Conservation (phyloP, 1,284 basidiomycete species). For the Ceratobasidium sp. region DNA sequence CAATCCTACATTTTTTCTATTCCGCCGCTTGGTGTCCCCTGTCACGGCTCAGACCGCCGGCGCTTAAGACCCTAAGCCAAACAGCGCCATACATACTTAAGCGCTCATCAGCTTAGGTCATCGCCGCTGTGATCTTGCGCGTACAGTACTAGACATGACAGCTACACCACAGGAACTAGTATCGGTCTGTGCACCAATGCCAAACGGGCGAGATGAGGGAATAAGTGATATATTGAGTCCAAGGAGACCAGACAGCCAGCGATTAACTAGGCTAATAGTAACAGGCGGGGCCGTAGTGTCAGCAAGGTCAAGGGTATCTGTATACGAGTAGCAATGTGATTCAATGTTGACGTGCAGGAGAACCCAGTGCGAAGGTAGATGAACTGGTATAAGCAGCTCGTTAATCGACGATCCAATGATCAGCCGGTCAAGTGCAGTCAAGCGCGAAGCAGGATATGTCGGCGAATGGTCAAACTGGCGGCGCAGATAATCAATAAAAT, state of each 20-base stretch:
- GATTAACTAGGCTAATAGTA: conserved; percentile 11
- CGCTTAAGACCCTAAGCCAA: no score
- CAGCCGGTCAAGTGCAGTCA: background rate
- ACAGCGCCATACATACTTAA: no score
- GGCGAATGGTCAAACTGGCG: background rate
- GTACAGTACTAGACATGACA: conserved; percentile 9
- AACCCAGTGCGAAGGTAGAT: conserved; percentile 17
- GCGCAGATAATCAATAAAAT: conserved; percentile 10
- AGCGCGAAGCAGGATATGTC: conserved; percentile 7
- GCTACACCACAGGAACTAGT: conserved; percentile 10
- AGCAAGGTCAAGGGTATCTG: conserved; percentile 5
- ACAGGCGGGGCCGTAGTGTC: background rate
- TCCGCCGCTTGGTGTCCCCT: no score
- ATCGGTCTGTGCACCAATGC: background rate
- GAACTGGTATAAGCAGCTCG: conserved; percentile 16
- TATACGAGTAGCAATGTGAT: conserved; percentile 1
- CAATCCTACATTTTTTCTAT: no score
- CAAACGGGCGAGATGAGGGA: background rate
- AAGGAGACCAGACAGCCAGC: conserved; percentile 21
- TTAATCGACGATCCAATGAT: background rate
- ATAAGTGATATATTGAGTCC: background rate
- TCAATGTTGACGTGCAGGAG: conserved; percentile 6
- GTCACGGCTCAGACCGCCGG: no score
- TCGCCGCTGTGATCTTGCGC: no score
- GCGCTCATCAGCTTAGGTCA: no score